Base-by-base conservation (phyloP, 495 filamentous ascomycete genomes). In the Astrothelium subdiscretum region DNA sequence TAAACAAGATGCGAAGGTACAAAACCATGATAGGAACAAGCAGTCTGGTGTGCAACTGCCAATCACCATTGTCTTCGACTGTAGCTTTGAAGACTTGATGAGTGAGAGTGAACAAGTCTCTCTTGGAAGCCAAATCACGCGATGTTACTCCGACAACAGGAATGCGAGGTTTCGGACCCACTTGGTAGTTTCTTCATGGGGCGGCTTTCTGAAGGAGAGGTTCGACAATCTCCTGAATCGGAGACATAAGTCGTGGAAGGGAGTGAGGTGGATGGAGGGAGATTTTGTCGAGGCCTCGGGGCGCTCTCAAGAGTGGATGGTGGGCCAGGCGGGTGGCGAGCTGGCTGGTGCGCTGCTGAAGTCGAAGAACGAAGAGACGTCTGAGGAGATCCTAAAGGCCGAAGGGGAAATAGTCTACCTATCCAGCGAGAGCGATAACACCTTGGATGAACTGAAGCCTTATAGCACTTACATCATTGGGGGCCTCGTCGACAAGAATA, bases 391-490 rank as follows among this genome's bases (percentile, higher is more conserved):
- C 20, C 48, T 62, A 20, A 61, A 64, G 20, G 15, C 58, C 3
- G 75, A 77, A 59, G 81, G 81, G 27, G 81, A 86, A 65, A 68
- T 95, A 15, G 82, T 99, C 26, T 99, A 99, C 67, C 83, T 99
- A 10, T 87, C 88, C 26, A 87, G 88, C 48, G 94, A 97, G 69
- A 92, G 89, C 48, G 83, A 87, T 0, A 78, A 95, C 59, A 96
- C 88, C 0, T 74, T 99, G 31, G 82, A 85, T 0, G 78, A 86
- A 54, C 80, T 97, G 27, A 88, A 89, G 72, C 86, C 90, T 0
- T 87, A 91, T 75, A 90, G 85, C 40, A 91, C 83, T 51, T 99
- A 99, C 70, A 88, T 99, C 38, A 88, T 99, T 61, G 94, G 94
- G 22, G 94, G 92, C 0, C 76, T 99, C 29, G 95, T 99, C 27